A percentile compares a stretch with the other conserved stretches of the same genome.
phyloP scores from a whole-genome alignment of 2,329 filamentous ascomycete species.

The Phaeophleospora eucalypticola region DNA sequence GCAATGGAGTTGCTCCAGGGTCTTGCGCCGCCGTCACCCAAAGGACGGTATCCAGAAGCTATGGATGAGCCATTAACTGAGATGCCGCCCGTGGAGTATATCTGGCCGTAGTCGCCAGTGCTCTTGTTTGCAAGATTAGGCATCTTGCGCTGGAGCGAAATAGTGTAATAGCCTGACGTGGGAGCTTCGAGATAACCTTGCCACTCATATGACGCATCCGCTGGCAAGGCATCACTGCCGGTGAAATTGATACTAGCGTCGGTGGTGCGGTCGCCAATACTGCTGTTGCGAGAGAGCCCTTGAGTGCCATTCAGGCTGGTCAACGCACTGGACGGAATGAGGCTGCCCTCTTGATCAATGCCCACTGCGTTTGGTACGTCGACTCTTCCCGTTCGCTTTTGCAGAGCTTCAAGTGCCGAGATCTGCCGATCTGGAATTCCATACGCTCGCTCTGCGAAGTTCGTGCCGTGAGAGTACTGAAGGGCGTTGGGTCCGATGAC shows the following conservation, averaged over 20 bases:
- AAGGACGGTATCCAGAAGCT: not conserved
- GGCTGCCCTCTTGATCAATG: not conserved
- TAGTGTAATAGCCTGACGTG: not conserved
- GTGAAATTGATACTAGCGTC: not conserved
- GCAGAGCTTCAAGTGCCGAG: not conserved
- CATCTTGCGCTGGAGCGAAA: not conserved
- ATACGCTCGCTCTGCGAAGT: not conserved
- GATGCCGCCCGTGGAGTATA: not conserved
- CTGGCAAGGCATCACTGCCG: not conserved
- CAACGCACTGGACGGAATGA: not conserved
- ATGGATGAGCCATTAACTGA: not conserved
- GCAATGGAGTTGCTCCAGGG: not conserved
- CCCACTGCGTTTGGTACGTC: not conserved
- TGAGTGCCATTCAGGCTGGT: not conserved
- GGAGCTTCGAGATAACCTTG: not conserved
- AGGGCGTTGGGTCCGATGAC: not conserved
- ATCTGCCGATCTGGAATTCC: not conserved
- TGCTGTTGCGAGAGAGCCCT: not conserved
- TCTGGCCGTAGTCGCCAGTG: not conserved
- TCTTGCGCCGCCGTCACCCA: not conserved
- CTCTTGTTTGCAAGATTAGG: not conserved
- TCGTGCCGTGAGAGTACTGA: not conserved
- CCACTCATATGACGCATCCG: not conserved
- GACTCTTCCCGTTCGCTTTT: not conserved
- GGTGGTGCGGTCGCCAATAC: not conserved